Conservation (phyloP, 176 grass and related monocot species). For the Triticum urartu region DNA sequence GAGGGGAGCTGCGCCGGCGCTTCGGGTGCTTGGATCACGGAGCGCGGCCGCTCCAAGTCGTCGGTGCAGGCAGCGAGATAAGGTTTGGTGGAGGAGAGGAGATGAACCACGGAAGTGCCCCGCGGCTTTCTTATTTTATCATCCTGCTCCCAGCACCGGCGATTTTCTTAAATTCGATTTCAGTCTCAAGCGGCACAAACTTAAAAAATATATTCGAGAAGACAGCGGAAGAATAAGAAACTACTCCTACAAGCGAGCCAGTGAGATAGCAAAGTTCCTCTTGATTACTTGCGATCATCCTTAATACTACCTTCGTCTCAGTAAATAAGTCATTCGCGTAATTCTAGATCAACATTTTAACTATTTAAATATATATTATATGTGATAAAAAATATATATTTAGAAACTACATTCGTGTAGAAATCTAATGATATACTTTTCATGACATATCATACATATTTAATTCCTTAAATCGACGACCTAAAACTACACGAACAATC, state of each 20-base stretch:
- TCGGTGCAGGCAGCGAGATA: background rate
- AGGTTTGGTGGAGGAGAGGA: background rate
- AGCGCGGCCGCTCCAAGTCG: slow-evolving; percentile 26
- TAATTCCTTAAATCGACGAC: too few relatives aligned
- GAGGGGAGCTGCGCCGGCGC: background rate
- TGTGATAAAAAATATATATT: too few relatives aligned
- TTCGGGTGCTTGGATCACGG: slow-evolving; percentile 16
- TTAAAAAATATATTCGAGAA: background rate
- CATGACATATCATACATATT: too few relatives aligned
- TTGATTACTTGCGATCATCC: background rate
- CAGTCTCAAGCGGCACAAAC: too few relatives aligned
- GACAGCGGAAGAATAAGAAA: background rate
- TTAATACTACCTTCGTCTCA: too few relatives aligned
- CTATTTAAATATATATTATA: too few relatives aligned
- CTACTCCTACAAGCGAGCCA: background rate
- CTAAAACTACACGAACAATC: background rate
- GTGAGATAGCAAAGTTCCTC: background rate
- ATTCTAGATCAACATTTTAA: too few relatives aligned
- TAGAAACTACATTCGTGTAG: too few relatives aligned
- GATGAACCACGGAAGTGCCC: slow-evolving; percentile 18
- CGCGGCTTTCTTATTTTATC: background rate
- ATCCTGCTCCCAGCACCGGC: background rate
- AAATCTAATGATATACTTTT: too few relatives aligned
- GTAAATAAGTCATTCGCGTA: too few relatives aligned
- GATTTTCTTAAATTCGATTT: background rate